Conservation (phyloP, 1,139 yeast genomes). For the Scheffersomyces quercinus region DNA sequence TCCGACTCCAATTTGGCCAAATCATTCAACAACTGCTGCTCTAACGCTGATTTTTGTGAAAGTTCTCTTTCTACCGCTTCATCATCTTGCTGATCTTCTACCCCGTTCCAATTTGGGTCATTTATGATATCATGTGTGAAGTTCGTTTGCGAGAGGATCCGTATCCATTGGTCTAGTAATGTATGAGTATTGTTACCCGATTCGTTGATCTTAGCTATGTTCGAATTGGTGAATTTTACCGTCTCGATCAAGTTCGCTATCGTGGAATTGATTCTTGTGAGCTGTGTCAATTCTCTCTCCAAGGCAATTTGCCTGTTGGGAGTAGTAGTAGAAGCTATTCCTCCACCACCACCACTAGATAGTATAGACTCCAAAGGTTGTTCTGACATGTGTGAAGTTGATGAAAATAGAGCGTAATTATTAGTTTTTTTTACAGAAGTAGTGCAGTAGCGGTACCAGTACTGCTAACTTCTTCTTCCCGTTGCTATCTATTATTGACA, state of each 20-base stretch:
- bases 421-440: no score
- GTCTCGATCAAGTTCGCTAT: slow-evolving; percentile 30
- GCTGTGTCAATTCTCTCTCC: slow-evolving; percentile 38
- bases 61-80: slow-evolving; percentile 21
- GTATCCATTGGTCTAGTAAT: slow-evolving; percentile 46
- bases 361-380: no score
- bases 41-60: slow-evolving; percentile 18
- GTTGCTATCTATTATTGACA: no score
- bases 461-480: no score
- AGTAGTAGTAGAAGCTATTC: not conserved
- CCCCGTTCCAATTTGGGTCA: slow-evolving; percentile 37
- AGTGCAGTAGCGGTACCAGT: no score
- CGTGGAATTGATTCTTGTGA: slow-evolving; percentile 31
- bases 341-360: no score
- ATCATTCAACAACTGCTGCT: slow-evolving; percentile 26
- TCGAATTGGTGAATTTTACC: slow-evolving; percentile 26
- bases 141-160: slow-evolving; percentile 47
- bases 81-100: slow-evolving; percentile 12
- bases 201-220: slow-evolving; percentile 31
- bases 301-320: slow-evolving; percentile 32
- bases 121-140: slow-evolving; percentile 40
- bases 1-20: slow-evolving; percentile 28
- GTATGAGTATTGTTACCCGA: slow-evolving; percentile 38
- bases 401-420: no score
- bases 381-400: no score